Percentiles rank a stretch among this genome's conserved stretches.
Conservation (phyloP, 768 basidiomycete genomes). For the Boletus subparvulus region DNA sequence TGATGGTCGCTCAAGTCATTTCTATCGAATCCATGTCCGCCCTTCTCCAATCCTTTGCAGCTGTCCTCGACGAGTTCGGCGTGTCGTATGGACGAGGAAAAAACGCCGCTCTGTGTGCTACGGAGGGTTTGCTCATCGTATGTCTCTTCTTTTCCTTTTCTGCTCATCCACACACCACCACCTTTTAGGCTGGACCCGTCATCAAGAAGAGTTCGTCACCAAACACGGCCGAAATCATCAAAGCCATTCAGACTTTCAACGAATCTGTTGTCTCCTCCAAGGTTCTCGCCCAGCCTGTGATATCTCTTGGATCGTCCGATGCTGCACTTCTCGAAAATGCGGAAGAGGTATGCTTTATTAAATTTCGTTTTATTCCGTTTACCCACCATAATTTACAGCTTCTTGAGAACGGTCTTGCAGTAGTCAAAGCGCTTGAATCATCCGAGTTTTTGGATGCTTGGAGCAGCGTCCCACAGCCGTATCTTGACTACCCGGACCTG, state of each 20-base stretch:
- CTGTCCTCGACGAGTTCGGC: slow-evolving; percentile 87
- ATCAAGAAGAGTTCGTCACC: slow-evolving; percentile 60
- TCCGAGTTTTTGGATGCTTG: slow-evolving; percentile 57
- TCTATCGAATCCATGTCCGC: slow-evolving; percentile 76
- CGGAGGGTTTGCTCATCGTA: slow-evolving; percentile 77
- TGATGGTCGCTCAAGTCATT: slow-evolving; percentile 74
- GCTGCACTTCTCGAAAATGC: slow-evolving; percentile 46
- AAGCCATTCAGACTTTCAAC: slow-evolving; percentile 66
- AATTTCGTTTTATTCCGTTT: neutral
- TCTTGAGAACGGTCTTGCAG: slow-evolving; percentile 68
- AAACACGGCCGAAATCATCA: slow-evolving; percentile 68
- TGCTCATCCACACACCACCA: neutral
- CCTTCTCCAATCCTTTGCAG: slow-evolving; percentile 79
- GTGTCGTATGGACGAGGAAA: slow-evolving; percentile 84
- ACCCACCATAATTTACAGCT: slow-evolving; percentile 43
- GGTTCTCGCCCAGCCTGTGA: slow-evolving; percentile 63
- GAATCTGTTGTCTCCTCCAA: slow-evolving; percentile 59
- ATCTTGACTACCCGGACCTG: slow-evolving; percentile 47
- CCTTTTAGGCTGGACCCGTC: slow-evolving; percentile 59
- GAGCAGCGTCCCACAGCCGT: slow-evolving; percentile 65
- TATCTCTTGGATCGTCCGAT: slow-evolving; percentile 47
- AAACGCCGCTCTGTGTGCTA: slow-evolving; percentile 76
- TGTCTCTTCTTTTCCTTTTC: slow-evolving; percentile 13
- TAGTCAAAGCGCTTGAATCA: slow-evolving; percentile 60
- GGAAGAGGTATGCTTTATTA: slow-evolving; percentile 52